A percentile compares a stretch with the other conserved stretches of the same genome.
Conservation (phyloP, 108 stramenopile genomes). For the Nitzschia palea region DNA sequence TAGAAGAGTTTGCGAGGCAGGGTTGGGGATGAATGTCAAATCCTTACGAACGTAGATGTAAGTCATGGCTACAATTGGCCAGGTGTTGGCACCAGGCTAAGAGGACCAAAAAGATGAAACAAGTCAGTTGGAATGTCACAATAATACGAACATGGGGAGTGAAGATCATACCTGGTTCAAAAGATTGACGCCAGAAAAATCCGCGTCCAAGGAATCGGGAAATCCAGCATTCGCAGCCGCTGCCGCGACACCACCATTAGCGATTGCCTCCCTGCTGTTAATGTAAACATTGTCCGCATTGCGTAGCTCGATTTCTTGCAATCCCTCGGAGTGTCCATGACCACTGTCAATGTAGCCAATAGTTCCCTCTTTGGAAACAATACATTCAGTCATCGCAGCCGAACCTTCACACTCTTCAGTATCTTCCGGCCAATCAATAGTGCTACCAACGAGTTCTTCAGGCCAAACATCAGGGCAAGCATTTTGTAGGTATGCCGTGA, state of each 20-base stretch:
- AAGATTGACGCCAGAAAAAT: slow-evolving; percentile 55
- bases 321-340: slow-evolving; percentile 69
- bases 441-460: slow-evolving; percentile 39
- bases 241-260: slow-evolving; percentile 54
- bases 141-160: not conserved
- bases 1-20: slow-evolving; percentile 43
- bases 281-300: slow-evolving; percentile 67
- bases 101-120: not conserved
- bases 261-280: slow-evolving; percentile 50
- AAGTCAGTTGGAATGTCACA: not conserved
- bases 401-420: slow-evolving; percentile 69
- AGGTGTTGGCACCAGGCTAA: slow-evolving; percentile 49
- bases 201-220: slow-evolving; percentile 50
- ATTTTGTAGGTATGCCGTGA: slow-evolving; percentile 54
- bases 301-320: slow-evolving; percentile 65
- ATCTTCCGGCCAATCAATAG: slow-evolving; percentile 52
- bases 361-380: slow-evolving; percentile 53
- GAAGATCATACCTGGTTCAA: slow-evolving; percentile 40
- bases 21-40: slow-evolving; percentile 37
- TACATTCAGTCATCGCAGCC: slow-evolving; percentile 66
- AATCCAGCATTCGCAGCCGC: slow-evolving; percentile 41
- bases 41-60: slow-evolving; percentile 82
- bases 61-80: slow-evolving; percentile 83
- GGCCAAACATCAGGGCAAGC: slow-evolving; percentile 72
- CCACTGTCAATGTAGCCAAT: slow-evolving; percentile 88